Base-by-base conservation (phyloP, 2,329 filamentous ascomycete genomes). In the Cladosporium sphaerospermum region DNA sequence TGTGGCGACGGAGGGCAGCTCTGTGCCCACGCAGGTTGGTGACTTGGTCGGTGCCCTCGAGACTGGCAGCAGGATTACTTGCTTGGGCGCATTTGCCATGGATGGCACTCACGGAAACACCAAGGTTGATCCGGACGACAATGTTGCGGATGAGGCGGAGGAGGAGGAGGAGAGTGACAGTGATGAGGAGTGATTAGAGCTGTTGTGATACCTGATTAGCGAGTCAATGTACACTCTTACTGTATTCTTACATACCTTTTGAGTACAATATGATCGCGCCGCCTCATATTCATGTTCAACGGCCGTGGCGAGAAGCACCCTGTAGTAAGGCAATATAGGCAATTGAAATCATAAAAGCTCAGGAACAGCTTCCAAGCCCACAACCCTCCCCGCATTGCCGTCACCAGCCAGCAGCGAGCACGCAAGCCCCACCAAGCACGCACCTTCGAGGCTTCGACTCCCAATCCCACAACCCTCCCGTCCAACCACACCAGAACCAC, bases 31-130 rank as follows among this genome's bases (percentile, higher is more conserved):
- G 31, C 78, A 82, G 57, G 69, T 88, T 18, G 90, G 88, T 31
- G 78, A 73, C 59, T 67, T 95, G 52, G 67, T 96, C 42, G 89
- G 85, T 13, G 83, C 80, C 32, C 93, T 93, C 64, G 86, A 91
- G 70, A 96, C 91, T 18, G 84, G 85, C 43, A 91, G 92, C 67
- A 78, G 93, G 53, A 90, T 97, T 60, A 97, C 91, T 36, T 97
- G 93, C 67, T 67, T 97, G 63, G 84, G 83, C 62, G 86, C 86
- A 18, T 97, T 95, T 73, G 75, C 88, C 58, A 95, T 97, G 89
- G 65, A 68, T 52, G 66, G 48, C 18, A 36, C 33, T 31, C 50
- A 46, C n/a, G 60, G 62, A 45, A 55, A 51, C 40, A 59, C 42
- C 18, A 56, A 57, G 41, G 59, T 44, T 9, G 53, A 57, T 23